phyloP scores from a whole-genome alignment of 106 monocot species.

The Allium cepa region DNA sequence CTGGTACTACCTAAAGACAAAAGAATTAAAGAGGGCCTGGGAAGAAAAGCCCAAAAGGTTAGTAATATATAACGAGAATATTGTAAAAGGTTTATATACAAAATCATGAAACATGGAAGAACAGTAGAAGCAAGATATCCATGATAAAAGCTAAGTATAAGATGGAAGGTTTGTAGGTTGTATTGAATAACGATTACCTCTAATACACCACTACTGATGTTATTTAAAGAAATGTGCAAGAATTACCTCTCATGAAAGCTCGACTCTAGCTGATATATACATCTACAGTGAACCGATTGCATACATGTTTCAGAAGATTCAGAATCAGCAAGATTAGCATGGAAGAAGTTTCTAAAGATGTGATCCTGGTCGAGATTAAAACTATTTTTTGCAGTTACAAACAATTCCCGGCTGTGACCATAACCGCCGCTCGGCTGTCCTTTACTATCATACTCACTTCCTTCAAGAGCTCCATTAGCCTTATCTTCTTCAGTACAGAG shows the following conservation, averaged over 20 bases:
- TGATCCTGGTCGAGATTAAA: constrained; percentile 14
- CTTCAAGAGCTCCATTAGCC: constrained; percentile 22
- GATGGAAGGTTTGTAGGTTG: no score
- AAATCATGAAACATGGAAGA: no score
- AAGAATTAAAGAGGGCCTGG: no score
- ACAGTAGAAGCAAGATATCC: no score
- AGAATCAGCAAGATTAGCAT: constrained; percentile 31
- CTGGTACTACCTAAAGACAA: no score
- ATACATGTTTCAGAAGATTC: constrained; percentile 43
- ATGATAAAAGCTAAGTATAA: no score
- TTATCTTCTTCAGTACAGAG: constrained; percentile 4
- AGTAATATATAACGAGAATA: no score
- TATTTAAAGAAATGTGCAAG: background rate
- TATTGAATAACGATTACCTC: no score
- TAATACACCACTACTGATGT: no score
- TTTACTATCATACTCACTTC: constrained; percentile 7
- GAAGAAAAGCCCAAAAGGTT: no score
- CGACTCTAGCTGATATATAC: constrained; percentile 32
- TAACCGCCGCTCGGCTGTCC: constrained; percentile 8
- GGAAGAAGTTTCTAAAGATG: constrained; percentile 28
- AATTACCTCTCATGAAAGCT: constrained; percentile 38
- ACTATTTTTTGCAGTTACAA: background rate
- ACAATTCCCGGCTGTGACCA: constrained; percentile 1
- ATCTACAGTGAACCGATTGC: constrained; percentile 38
- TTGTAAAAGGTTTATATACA: no score